Conservation (phyloP, 257 asterid genomes). For the Dorcoceras hygrometricum region DNA sequence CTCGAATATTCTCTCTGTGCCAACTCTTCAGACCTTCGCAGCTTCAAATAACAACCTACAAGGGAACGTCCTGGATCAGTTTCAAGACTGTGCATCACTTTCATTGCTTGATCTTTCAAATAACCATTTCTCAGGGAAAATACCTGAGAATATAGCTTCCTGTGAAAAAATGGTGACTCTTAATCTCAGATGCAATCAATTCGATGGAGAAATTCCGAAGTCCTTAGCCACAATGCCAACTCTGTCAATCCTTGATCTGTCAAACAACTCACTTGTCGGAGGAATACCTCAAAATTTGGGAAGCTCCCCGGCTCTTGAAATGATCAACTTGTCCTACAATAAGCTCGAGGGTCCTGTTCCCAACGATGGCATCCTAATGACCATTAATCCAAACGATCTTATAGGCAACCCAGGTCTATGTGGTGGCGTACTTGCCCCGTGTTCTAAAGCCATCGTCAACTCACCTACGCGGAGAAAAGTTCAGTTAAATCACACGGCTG, state of each 20-base stretch:
- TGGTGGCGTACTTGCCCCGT: slow-evolving; percentile 66
- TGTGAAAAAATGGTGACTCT: slow-evolving; percentile 53
- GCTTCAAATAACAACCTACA: slow-evolving; percentile 53
- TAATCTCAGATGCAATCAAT: slow-evolving; percentile 48
- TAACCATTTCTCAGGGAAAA: slow-evolving; percentile 57
- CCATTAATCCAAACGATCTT: slow-evolving; percentile 59
- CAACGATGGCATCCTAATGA: slow-evolving; percentile 48
- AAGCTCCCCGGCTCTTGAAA: slow-evolving; percentile 69
- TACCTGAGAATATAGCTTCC: slow-evolving; percentile 69
- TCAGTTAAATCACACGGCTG: slow-evolving; percentile 39
- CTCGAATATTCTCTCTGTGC: slow-evolving; percentile 43
- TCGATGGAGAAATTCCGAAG: slow-evolving; percentile 64
- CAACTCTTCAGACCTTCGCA: slow-evolving; percentile 55
- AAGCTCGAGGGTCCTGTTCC: slow-evolving; percentile 76
- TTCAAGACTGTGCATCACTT: slow-evolving; percentile 64
- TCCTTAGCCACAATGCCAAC: slow-evolving; percentile 60
- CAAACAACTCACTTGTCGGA: slow-evolving; percentile 64
- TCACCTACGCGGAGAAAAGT: slow-evolving; percentile 29
- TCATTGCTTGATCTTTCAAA: slow-evolving; percentile 53
- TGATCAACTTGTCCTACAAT: slow-evolving; percentile 59
- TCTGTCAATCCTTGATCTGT: slow-evolving; percentile 59
- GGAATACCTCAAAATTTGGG: slow-evolving; percentile 60
- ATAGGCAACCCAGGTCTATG: slow-evolving; percentile 67
- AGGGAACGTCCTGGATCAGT: slow-evolving; percentile 61
- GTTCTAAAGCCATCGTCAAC: slow-evolving; percentile 31